Base-by-base conservation (phyloP, 2,329 filamentous ascomycete genomes). In the Achaetomium macrosporum region DNA sequence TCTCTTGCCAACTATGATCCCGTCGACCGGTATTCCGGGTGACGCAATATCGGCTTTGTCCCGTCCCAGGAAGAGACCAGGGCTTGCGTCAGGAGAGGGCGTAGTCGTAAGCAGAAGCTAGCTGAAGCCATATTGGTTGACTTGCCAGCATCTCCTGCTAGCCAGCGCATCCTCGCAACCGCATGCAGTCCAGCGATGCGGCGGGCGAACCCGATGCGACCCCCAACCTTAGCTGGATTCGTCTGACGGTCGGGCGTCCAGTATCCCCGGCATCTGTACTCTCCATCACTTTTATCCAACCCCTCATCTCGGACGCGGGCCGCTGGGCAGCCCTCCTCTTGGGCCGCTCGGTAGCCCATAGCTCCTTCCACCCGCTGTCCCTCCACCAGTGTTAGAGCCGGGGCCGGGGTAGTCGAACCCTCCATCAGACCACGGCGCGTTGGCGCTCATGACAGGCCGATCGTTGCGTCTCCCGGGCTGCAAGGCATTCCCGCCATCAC, bases 281-380 rank as follows among this genome's bases (percentile, higher is more conserved):
- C 16, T 13, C 25, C 41, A 16, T 19, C 17, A 37, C 29, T 12
- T 20, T 5, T 20, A 31, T 35, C n/a, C 48, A 29, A 30, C 42
- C 20, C 29, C 39, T 71, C 66, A 75, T 63, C 73, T 66, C 69
- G 72, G 74, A 49, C 73, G 60, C 13, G 66, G 67, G 2, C 63
- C 64, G 39, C 61, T 69, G 9, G 71, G 69, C 39, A 70, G 53
- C 11, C 69, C 69, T 13, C 65, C 50, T 57, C 73, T 66, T 6
- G 76, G 74, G n/a, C 74, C 74, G 52, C 69, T 71, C 2, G 76
- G 74, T 48, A 78, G 59, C 13, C 76, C 76, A 52, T 65, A 72
- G 45, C 70, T 64, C 56, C 68, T 65, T 48, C 47, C 58, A 15
- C 29, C 57, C 11, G 57, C 58, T n/a, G 16, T 44, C 20, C 54